A percentile compares a stretch with the other conserved stretches of the same genome.
Evolutionary conservation across 2,329 filamentous ascomycete genomes (phyloP).

Genomic region (Gnomoniopsis sp.): DNA sequence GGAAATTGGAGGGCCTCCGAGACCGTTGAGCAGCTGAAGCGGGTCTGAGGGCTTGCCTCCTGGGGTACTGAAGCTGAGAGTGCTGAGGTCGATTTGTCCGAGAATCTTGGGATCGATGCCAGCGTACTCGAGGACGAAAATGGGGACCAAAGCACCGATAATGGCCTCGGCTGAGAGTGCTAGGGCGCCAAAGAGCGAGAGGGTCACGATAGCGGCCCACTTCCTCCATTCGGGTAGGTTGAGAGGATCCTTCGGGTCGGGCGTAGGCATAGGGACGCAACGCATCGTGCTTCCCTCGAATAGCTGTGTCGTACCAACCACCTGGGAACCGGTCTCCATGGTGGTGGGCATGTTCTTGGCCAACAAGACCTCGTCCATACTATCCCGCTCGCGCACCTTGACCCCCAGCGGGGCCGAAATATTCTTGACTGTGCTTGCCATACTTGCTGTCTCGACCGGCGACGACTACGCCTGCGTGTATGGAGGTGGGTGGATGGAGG

Average conservation of each 20-base stretch:
- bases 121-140: conserved; percentile 25
- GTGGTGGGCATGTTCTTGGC: neutral
- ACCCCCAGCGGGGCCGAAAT: neutral
- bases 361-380: conserved; percentile 13
- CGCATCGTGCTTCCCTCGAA: conserved; percentile 17
- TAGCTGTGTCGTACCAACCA: conserved; percentile 18
- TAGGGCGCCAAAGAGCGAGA: conserved; percentile 23
- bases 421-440: neutral
- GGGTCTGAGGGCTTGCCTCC: conserved; percentile 16
- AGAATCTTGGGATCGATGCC: conserved; percentile 21
- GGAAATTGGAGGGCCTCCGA: conserved; percentile 18
- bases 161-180: conserved; percentile 22
- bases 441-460: conserved; percentile 2
- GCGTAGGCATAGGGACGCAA: conserved; percentile 19
- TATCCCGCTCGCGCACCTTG: conserved; percentile 11
- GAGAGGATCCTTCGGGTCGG: conserved; percentile 20
- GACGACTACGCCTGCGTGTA: neutral
- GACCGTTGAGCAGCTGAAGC: conserved; percentile 17
- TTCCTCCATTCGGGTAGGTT: conserved; percentile 24
- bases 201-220: conserved; percentile 21
- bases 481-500: neutral
- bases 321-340: conserved; percentile 7
- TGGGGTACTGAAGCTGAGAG: conserved; percentile 18
- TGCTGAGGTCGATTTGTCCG: conserved; percentile 20
- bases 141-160: conserved; percentile 21